Conservation (phyloP, 2,329 filamentous ascomycete species). For the Diaporthe sp. region DNA sequence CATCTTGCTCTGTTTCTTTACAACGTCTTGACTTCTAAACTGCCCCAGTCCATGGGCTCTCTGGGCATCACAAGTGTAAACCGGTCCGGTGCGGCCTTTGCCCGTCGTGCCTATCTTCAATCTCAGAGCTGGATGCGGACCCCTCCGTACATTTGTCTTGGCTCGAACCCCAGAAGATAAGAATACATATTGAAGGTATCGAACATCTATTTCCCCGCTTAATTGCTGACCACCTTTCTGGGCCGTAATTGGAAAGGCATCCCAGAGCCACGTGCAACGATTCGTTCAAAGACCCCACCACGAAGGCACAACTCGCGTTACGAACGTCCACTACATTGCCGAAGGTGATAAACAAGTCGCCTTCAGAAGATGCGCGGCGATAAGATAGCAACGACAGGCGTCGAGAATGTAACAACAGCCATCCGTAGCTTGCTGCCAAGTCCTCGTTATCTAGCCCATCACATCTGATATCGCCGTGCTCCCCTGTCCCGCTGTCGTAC, state of each 20-base stretch:
- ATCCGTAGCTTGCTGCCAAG: not conserved
- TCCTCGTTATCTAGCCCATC: not conserved
- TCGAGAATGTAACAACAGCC: not conserved
- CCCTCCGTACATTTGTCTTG: not conserved
- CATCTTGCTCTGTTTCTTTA: not conserved
- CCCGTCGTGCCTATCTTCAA: constrained; percentile 22
- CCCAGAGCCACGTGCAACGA: not conserved
- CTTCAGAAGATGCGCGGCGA: not conserved
- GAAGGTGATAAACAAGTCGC: not conserved
- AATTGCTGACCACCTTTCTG: not conserved
- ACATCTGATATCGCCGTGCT: constrained; percentile 10
- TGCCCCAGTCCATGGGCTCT: not conserved
- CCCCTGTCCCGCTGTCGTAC: not conserved
- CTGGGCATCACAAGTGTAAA: not conserved
- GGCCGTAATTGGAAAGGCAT: not conserved
- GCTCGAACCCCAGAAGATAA: constrained; percentile 5
- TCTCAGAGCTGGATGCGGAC: not conserved
- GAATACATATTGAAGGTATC: not conserved
- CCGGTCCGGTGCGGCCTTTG: constrained; percentile 7
- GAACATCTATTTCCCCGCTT: constrained; percentile 1
- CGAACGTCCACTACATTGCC: not conserved
- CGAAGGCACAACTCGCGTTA: not conserved
- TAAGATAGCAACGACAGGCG: not conserved
- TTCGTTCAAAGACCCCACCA: not conserved
- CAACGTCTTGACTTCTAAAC: not conserved